phyloP scores from a whole-genome alignment of 164 flowering plant species.

The Umbilicus rupestris region DNA sequence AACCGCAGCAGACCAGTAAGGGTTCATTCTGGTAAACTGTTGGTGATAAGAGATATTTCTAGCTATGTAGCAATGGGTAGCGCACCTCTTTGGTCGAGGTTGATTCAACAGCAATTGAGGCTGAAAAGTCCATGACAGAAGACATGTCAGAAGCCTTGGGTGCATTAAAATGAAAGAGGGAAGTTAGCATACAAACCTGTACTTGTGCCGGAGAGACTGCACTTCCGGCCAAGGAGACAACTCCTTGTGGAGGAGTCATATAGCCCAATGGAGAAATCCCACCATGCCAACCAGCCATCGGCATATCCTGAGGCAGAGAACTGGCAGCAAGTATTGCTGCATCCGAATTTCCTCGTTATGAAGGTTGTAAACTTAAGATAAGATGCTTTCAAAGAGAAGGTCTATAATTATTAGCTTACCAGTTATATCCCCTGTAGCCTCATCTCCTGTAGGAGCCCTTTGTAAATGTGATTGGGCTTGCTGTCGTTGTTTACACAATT shows the following conservation, averaged over 20 bases:
- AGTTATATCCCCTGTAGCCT: constrained; percentile 36
- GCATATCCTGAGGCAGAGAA: constrained; percentile 50
- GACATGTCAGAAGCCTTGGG: background rate
- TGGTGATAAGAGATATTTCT: constrained; percentile 50
- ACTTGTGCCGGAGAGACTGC: constrained; percentile 45
- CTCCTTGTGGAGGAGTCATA: constrained; percentile 68
- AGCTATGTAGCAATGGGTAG: constrained; percentile 91
- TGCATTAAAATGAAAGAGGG: background rate
- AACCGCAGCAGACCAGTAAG: constrained; percentile 71
- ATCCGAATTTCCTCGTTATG: background rate
- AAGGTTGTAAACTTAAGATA: background rate
- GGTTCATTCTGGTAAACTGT: constrained; percentile 68
- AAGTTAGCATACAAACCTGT: constrained; percentile 28
- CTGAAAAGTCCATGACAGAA: constrained; percentile 26
- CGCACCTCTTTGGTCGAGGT: constrained; percentile 73
- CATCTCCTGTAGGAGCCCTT: constrained; percentile 18
- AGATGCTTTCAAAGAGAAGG: background rate
- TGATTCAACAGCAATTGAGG: constrained; percentile 47
- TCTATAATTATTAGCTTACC: constrained; percentile 27
- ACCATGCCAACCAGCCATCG: constrained; percentile 77
- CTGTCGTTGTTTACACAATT: constrained; percentile 12
- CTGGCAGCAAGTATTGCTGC: constrained; percentile 45
- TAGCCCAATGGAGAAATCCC: constrained; percentile 88
- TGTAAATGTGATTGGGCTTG: constrained; percentile 20
- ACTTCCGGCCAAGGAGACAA: constrained; percentile 66